Base-by-base conservation (phyloP, 2,329 filamentous ascomycete genomes). In the Pseudofabraea citricarpa region DNA sequence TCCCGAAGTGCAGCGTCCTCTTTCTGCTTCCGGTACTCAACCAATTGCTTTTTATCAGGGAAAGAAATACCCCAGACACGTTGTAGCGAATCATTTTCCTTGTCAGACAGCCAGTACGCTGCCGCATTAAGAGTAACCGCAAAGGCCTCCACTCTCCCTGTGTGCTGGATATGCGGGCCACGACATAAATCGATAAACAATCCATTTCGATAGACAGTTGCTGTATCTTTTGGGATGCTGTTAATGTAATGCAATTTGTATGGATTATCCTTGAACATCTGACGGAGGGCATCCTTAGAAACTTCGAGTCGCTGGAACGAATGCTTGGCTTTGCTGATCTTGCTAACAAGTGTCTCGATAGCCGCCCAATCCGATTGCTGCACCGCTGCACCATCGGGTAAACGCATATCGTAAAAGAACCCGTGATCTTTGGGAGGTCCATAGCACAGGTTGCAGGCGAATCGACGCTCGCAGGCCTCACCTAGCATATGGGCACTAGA, bases 1-100 rank as follows among this genome's bases (percentile, higher is more conserved):
- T 97, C 93, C 51, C 93, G 85, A 75, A 95, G 95, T 49, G 93
- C 91, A n/a, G 93, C 93, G 69, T 98, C 93, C 59, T 95, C 91
- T 22, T 98, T 77, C 69, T 95, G 94, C 61, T 91, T 90, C 70
- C 95, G 83, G 72, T 97, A 90, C 59, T 94, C 90, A 36, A 87
- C 82, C 70, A 98, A 87, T 59, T 82, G 79, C 71, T 95, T 95
- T 79, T 98, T 97, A 68, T 95, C 90, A 3, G 91, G 91, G 66
- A 90, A 98, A 5, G 90, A 94, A 45, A 98, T 85, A 67, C 93
- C 93, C 58, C 95, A 95, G 57, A 98, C 94, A 60, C 93, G 85
- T 69, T 98, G 93, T 36, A 98, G 77, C 20, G 90, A 94, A 67
- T 97, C 91, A 64, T 97, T 96, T 61, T 85, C 81, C 61, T 90